These are phyloP conservation scores for Hypoxylon sp. DNA, from an alignment of 2,329 filamentous ascomycete species.

Conservation along the genomic window DNA sequence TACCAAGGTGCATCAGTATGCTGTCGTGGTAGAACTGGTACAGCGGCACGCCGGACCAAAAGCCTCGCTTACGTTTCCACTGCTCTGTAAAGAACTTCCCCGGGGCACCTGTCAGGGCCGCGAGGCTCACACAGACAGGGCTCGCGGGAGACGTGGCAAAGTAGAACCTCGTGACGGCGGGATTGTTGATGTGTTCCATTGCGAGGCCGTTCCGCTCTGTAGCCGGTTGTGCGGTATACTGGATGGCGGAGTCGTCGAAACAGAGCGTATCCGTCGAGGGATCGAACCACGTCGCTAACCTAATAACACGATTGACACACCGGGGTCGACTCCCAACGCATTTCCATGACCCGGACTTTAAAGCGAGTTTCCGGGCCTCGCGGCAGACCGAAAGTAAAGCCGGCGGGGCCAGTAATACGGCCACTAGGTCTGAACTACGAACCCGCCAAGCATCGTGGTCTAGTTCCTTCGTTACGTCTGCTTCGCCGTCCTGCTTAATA, in stretches of 20 bases:
- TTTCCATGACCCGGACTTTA: constrained; percentile 38
- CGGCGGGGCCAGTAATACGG: constrained; percentile 39
- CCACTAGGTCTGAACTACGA: constrained; percentile 38
- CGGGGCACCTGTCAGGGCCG: constrained; percentile 26
- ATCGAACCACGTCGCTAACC: constrained; percentile 40
- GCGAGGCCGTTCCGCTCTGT: constrained; percentile 33
- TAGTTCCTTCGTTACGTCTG: constrained; percentile 28
- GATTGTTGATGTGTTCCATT: constrained; percentile 30
- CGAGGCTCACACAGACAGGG: constrained; percentile 38
- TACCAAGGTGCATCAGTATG: constrained; percentile 43
- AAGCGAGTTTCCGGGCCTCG: constrained; percentile 34
- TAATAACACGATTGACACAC: constrained; percentile 19
- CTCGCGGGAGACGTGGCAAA: constrained; percentile 40
- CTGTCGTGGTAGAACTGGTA: constrained; percentile 43
- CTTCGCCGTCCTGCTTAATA: constrained; percentile 34
- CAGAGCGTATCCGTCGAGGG: constrained; percentile 40
- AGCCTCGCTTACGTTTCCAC: constrained; percentile 42
- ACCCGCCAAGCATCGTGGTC: constrained; percentile 41
- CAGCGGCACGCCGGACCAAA: constrained; percentile 42
- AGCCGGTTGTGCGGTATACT: background rate
- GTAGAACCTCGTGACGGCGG: constrained; percentile 39
- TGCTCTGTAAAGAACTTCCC: constrained; percentile 44
- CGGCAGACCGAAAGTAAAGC: constrained; percentile 35
- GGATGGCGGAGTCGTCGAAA: constrained; percentile 38
- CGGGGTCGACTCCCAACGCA: constrained; percentile 40